Percentiles rank a stretch among this genome's conserved stretches.
phyloP scores from a whole-genome alignment of 306 rosid genomes.

The Canavalia ensiformis region DNA sequence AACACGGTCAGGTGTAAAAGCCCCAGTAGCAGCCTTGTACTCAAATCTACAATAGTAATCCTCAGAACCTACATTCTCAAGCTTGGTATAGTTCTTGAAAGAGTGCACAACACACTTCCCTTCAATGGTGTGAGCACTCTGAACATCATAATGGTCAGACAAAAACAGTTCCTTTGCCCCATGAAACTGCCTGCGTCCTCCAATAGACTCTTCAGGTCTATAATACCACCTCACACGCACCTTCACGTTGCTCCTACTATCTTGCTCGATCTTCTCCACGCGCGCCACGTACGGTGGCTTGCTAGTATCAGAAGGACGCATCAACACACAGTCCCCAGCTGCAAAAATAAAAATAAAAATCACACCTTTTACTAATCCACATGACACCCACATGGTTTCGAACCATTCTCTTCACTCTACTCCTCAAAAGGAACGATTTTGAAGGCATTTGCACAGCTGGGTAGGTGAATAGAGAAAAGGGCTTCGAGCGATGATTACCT shows the following conservation, averaged over 20 bases:
- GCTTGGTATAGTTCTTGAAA: conserved; percentile 83
- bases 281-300: conserved; percentile 85
- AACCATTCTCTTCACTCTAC: background rate
- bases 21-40: conserved; percentile 86
- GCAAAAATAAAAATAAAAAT: conserved; percentile 8
- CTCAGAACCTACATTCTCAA: conserved; percentile 81
- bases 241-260: conserved; percentile 61
- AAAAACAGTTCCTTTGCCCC: conserved; percentile 81
- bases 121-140: conserved; percentile 86
- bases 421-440: conserved; percentile 37
- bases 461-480: conserved; percentile 16
- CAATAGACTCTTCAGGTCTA: conserved; percentile 88
- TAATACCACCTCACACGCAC: conserved; percentile 89
- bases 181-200: conserved; percentile 83
- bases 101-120: conserved; percentile 82
- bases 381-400: conserved; percentile 28
- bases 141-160: conserved; percentile 79
- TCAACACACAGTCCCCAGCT: conserved; percentile 81
- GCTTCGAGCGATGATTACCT: conserved; percentile 60
- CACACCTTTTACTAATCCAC: conserved; percentile 38
- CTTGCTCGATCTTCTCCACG: conserved; percentile 75
- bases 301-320: conserved; percentile 76
- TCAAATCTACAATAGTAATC: conserved; percentile 87
- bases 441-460: conserved; percentile 26
- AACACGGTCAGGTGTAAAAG: conserved; percentile 83